Percentiles rank a stretch among this genome's conserved stretches.
Evolutionary conservation across 2,329 filamentous ascomycete species (phyloP).

Genomic region (Fusarium xylarioides): DNA sequence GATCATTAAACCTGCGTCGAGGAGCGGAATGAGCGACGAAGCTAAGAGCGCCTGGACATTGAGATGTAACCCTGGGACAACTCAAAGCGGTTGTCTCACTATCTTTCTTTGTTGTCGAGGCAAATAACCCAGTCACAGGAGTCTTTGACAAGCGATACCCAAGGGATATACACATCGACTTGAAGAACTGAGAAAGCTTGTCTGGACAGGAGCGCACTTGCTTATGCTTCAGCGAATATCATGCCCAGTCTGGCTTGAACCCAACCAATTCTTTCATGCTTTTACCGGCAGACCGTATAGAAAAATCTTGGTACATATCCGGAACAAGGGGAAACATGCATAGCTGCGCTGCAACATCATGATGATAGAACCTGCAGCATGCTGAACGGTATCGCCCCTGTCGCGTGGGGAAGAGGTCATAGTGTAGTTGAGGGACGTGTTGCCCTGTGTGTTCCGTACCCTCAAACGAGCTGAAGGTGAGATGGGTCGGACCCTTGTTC

Average conservation of each 20-base stretch:
- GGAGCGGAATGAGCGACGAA: slow-evolving; percentile 21
- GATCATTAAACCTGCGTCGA: not conserved
- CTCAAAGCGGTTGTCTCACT: not conserved
- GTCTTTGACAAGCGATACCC: not conserved
- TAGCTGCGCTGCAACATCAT: slow-evolving; percentile 8
- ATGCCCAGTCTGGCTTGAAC: not conserved
- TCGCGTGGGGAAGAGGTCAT: slow-evolving; percentile 13
- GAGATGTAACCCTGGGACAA: not conserved
- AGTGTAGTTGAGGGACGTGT: not conserved
- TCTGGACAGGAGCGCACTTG: not conserved
- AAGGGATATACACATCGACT: not conserved
- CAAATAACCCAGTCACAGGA: not conserved
- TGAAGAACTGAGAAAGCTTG: not conserved
- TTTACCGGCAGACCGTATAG: not conserved
- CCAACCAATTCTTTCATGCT: not conserved
- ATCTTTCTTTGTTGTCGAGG: not conserved
- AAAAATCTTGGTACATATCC: not conserved
- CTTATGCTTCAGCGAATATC: not conserved
- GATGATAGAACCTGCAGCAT: slow-evolving; percentile 5
- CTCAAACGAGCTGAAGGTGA: slow-evolving; percentile 12
- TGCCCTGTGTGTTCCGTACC: not conserved
- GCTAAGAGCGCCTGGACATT: slow-evolving; percentile 10
- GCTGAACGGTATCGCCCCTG: slow-evolving; percentile 2
- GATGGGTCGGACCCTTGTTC: not conserved
- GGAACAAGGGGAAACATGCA: not conserved